Conservation (phyloP, 2,329 filamentous ascomycete genomes). For the Hymenoscyphus linearis region DNA sequence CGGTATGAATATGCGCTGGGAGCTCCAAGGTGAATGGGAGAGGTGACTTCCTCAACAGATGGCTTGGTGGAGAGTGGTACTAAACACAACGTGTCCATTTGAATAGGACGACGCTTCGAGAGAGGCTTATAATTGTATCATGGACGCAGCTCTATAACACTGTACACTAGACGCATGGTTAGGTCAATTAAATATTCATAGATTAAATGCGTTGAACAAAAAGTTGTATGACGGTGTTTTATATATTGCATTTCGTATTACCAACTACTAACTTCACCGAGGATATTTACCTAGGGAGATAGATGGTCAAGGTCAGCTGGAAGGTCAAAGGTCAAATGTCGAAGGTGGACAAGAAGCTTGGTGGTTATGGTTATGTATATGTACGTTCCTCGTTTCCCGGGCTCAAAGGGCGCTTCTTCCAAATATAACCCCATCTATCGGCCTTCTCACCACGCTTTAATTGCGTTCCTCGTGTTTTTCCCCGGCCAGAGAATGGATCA, state of each 20-base stretch:
- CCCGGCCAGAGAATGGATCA: not conserved
- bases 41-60: conserved; percentile 96
- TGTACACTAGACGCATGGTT: not conserved
- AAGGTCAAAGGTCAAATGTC: no score
- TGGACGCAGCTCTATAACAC: not conserved
- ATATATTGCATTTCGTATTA: no score
- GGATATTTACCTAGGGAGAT: no score
- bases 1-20: no score
- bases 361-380: no score
- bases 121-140: not conserved
- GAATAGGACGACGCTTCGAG: not conserved
- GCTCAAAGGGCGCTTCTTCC: not conserved
- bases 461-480: not conserved
- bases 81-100: conserved; percentile 14
- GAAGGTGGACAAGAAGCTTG: no score
- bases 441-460: not conserved
- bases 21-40: no score
- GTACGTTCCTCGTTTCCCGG: not conserved
- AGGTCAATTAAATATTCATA: not conserved
- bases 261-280: no score
- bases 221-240: not conserved
- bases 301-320: no score
- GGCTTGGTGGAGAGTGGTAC: conserved; percentile 74
- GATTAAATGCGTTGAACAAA: not conserved
- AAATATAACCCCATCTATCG: not conserved